Evolutionary conservation across 1,139 yeast species (phyloP), one percentile per base, ranked within the genome.

Genomic region (Saccharomyces hybrid): DNA sequence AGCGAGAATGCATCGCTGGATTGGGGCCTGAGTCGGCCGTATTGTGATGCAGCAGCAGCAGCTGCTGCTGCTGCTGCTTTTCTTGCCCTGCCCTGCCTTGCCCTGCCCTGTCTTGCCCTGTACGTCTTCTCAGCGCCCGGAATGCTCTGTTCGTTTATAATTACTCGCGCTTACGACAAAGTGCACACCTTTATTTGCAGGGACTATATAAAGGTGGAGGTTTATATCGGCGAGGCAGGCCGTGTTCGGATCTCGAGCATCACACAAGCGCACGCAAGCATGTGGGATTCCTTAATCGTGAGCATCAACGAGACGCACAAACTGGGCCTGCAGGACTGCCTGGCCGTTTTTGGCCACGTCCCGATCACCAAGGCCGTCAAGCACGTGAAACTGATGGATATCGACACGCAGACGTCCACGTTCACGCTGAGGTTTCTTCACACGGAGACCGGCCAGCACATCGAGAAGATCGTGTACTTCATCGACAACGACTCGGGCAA

Each of bases 321-420:
- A 14, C 16, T 47, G 11, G 80, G 91, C 13, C 73, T 89, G 34
- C 78, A 76, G 58, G 96, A 89, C 70, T 86, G 83, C 65, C 74
- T 88, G 46, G 82, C 74, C 16, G 83, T 78, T 49, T 88, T 84
- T 63, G 91, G 85, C 2, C 75, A 78, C 3, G 79, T 83, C 32
- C 68, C 73, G 14, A 67, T 76, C 11, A 67, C 72, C 20, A 68
- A 76, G 14, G 67, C 72, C 14, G 59, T 71, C 8, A 69, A 73
- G 56, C 72, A 82, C 53, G 71, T 74, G 49, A 75, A 76, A 48
- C 74, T 82, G 51, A 74, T 75, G 57, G 76, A 83, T 61, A 75
- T 77, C 47, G 68, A 77, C 55, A 68, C 84, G 42, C 78, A 76
- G 34, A 67, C 84, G 53, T 72, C 74, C 13, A 75, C 67, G 65